Evolutionary conservation across 257 asterid species (phyloP).

Genomic region (Osmanthus fragrans): DNA sequence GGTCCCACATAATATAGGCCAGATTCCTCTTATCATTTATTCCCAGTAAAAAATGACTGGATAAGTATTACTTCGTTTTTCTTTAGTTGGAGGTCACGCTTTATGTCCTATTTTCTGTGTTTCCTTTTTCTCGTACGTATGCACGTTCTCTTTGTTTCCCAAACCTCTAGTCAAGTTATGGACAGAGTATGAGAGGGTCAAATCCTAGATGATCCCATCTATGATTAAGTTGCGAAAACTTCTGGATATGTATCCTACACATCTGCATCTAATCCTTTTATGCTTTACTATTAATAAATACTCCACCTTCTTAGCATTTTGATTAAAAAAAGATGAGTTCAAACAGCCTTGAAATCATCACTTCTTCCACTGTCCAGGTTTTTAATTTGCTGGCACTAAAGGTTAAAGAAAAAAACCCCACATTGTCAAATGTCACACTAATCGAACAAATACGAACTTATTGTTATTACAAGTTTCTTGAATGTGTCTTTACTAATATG

Average conservation of each 20-base stretch:
- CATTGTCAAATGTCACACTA: not conserved
- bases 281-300: not conserved
- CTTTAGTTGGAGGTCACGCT: too few species aligned
- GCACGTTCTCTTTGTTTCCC: too few species aligned
- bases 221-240: not conserved
- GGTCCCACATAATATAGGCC: too few species aligned
- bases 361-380: not conserved
- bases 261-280: not conserved
- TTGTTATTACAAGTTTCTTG: conserved; percentile 3
- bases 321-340: not conserved
- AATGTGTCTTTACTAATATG: not conserved
- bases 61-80: too few species aligned
- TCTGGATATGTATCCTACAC: not conserved
- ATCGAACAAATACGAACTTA: not conserved
- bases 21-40: too few species aligned
- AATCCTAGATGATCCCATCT: not conserved
- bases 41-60: not conserved
- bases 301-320: not conserved
- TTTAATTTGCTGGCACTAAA: not conserved
- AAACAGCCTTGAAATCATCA: not conserved
- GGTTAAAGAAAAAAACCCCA: not conserved
- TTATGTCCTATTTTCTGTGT: too few species aligned
- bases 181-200: too few species aligned
- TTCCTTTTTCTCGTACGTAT: too few species aligned
- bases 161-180: too few species aligned